A percentile compares a stretch with the other conserved stretches of the same genome.
These are phyloP conservation scores for Firmiana major DNA, from an alignment of 345 rosid genomes.

Conservation along the genomic window DNA sequence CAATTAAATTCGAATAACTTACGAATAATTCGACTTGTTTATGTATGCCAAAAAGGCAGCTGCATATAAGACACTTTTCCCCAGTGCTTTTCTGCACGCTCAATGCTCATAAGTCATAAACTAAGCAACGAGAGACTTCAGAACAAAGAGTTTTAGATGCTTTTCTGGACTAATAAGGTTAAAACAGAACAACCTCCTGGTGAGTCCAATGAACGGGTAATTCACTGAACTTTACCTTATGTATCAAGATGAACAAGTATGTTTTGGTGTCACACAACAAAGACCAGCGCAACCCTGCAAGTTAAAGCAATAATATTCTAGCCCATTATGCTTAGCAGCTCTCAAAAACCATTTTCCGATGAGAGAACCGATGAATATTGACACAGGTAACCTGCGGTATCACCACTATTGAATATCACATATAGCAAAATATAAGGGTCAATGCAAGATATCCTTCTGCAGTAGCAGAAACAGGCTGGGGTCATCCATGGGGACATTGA, in stretches of 20 bases:
- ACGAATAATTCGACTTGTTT: no score
- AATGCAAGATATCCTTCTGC: neutral
- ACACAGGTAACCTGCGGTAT: neutral
- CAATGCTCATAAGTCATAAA: neutral
- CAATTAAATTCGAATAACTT: no score
- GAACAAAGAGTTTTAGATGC: neutral
- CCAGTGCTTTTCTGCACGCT: neutral
- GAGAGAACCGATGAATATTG: neutral
- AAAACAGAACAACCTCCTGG: neutral
- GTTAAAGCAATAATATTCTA: neutral
- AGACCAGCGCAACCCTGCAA: neutral
- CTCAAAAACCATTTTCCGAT: neutral
- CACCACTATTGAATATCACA: neutral
- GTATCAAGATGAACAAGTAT: neutral
- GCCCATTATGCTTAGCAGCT: neutral
- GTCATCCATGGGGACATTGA: neutral
- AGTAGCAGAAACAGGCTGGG: neutral
- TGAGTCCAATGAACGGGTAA: neutral
- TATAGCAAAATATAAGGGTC: neutral
- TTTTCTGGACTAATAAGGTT: neutral
- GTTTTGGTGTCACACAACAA: neutral
- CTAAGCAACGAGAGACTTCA: neutral
- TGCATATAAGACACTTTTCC: neutral
- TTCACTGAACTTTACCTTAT: neutral
- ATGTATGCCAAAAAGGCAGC: neutral